Evolutionary conservation across 257 asterid genomes (phyloP), one percentile per base, ranked within the genome.

Genomic region (Lycium barbarum): DNA sequence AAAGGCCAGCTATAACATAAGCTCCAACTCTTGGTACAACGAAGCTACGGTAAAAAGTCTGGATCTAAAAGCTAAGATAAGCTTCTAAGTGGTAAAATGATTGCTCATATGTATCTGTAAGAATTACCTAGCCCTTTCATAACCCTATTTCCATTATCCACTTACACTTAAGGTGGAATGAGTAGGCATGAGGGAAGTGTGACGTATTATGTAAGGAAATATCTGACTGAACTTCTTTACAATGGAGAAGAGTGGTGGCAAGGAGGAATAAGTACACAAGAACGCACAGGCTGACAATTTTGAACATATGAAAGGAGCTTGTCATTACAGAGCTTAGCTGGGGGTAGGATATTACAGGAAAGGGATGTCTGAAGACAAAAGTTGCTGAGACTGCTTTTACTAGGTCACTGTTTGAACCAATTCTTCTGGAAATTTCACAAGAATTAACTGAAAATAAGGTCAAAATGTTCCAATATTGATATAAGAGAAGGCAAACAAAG

Each of bases 301-400:
- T 26, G 65, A 51, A 47, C 59, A 51, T 26, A 51, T 15, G 26
- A 76, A 10, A 53, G 82, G 47, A 76, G 82, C 49, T 51, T 51
- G 45, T 74, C 62, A 22, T 22, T 51, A 49, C 20, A 13, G 81
- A 49, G 7, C 62, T 51, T 76, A 76, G 47, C 65, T 14, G 22
- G 65, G 81, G 82, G 22, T 13, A 26, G 82, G 65, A 76, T 26
- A 53, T 53, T 76, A 53, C 15, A 53, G 47, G 82, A 76, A 26
- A 51, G 47, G 82, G 45, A 70, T 76, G 82, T 12, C 47, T 7
- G 65, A 76, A 51, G 82, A 76, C 63, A 49, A 26, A 26, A 26
- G 47, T 51, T 51, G 62, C 10, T 43, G 49, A 13, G 62, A 49
- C 45, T 76, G 47, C 22, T 26, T 51, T 74, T 51, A 17, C 22